Base-by-base conservation (phyloP, 352 stramenopile genomes). In the Lagenidium sp. region DNA sequence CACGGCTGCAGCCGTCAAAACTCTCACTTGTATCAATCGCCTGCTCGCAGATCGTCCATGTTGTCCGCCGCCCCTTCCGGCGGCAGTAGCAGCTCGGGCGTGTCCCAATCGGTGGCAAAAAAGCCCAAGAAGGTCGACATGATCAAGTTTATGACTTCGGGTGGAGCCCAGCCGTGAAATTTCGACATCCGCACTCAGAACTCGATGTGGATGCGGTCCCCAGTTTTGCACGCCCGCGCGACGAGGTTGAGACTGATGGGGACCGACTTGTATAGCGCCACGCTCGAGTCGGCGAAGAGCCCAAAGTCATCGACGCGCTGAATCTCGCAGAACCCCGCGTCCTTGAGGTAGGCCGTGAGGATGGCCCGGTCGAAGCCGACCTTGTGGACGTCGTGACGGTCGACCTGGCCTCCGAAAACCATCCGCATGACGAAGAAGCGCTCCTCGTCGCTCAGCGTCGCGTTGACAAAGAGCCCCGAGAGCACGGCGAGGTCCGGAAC, bases 351-450 rank as follows among this genome's bases (percentile, higher is more conserved):
- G 3, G 35, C 39, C 16, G 35, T 16, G 18, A 90, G 60, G 22
- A 92, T 78, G 16, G 45, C 39, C 13, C 65, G 47, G 34, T 82
- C 71, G 51, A 88, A 90, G 16, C 80, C 73, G 11, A 85, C 73
- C 38, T 85, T 82, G 68, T 93, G 80, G 30, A 86, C 56, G 53
- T 93, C 81, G 54, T 69, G 76, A 4, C 50, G 46, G 44, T 89
- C 71, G 7, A 57, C 47, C 51, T 93, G 81, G 13, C 64, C 78
- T 12, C 75, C 77, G 38, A 70, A 84, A n/a, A 93, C 69, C 57
- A 93, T 63, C 1, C 52, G 68, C 71, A 84, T 88, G 51, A 93
- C 60, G 29, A 60, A 69, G 38, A 70, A 63, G 12, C 60, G 68
- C 24, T 90, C 57, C 23, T 81, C 26, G 12, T 82, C 50, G 0